Evolutionary conservation across 805 yeast species (phyloP), one percentile per base, ranked within the genome.

Genomic region (Danielozyma ontarioensis): DNA sequence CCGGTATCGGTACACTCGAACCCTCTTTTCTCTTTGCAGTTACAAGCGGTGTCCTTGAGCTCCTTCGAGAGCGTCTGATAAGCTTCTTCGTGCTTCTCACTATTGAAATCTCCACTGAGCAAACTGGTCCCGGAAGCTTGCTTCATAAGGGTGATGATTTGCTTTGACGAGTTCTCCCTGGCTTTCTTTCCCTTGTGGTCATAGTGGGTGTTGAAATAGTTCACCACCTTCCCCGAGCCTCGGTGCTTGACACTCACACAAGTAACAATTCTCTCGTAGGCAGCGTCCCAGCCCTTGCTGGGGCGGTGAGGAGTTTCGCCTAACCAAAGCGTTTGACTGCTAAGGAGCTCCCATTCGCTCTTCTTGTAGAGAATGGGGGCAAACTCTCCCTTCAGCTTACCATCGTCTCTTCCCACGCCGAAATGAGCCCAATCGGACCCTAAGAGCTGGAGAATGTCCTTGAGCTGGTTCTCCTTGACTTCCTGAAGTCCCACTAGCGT

Each of bases 381-480:
- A 37, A 57, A 74, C 42, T 76, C 83, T 11, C 81, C 80, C 4
- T 46, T 51, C 13, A 50, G 50, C 8, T 46, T 46, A 7, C 81
- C 81, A 45, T 76, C 80, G 32, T 65, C 72, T 45, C 81, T 57
- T 1, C 80, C 80, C 25, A 65, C 64, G 30, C 75, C 77, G 31
- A 40, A 55, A 34, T 50, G 45, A 2, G 56, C 45, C 72, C 76
- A 76, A 8, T 21, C 34, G 14, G 27, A 13, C 18, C 62, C 44
- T 5, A 76, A 45, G 34, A 74, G 78, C 13, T 49, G n/a, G 8
- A 44, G 22, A 16, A 54, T 32, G 33, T 52, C 57, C 18, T 29
- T 46, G 13, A 76, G 56, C 46, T 74, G 80, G 32, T 67, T 55
- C 29, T 62, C 50, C 25, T 69, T 42, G 8, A 61, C 76, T 44